Evolutionary conservation across 257 asterid genomes (phyloP), one percentile per base, ranked within the genome.

Genomic region (Nicotiana benthamiana): DNA sequence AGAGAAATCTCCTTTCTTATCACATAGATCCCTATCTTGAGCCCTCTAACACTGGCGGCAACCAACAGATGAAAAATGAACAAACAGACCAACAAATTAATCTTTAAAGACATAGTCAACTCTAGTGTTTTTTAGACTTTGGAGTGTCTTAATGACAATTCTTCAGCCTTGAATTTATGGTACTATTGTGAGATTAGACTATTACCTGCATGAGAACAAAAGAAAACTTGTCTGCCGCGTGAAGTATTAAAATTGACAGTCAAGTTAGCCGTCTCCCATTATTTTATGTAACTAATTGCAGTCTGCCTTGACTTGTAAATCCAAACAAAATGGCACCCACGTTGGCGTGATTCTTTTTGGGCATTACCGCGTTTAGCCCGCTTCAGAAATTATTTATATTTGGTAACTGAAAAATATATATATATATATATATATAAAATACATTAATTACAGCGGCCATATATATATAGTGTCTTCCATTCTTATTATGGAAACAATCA

Each of bases 1-100:
- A 30, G 86, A 79, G 87, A 93, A 91, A 84, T 90, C 88, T 32
- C 90, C 94, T 46, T 75, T 86, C 87, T 87, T 79, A 79, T n/a
- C 82, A 62, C 82, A 79, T 79, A 62, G 8, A 79, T 61, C 15
- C 75, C 62, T 16, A 79, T 40, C 59, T 79, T 52, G 1, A 0
- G 16, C 16, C 40, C 68, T 1, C n/a, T 4, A 74, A 74, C 79
- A 74, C 61, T 48, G 1, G 4, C 8, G 11, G 79, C 43, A 48
- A 7, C 12, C 61, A 46, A 74, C 4, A 74, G 61, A 24, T 77
- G 86, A 56, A 85, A 68, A 72, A 82, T 28, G 34, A 81, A 46
- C 75, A 87, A 80, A 80, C 85, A 80, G 27, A 87, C 51, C 27
- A 76, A 57, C n/a, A 78, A 11, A 18, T 60, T 68, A 62, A 82